These are phyloP conservation scores for Tuber aestivum DNA, from an alignment of 495 filamentous ascomycete species.

Conservation along the genomic window DNA sequence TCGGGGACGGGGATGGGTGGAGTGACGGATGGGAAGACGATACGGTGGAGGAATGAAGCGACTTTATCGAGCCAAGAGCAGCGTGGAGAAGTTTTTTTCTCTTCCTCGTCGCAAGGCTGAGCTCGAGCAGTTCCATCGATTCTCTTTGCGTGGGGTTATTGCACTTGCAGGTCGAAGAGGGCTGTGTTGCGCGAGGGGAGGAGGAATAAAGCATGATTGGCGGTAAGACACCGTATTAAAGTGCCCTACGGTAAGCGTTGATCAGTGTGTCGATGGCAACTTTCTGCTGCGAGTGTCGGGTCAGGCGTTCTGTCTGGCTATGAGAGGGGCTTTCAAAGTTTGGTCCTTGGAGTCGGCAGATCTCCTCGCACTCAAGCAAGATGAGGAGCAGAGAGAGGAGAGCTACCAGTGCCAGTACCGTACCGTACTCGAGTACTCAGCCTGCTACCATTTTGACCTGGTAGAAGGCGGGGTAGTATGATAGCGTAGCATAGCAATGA, in stretches of 20 bases:
- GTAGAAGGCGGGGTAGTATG: background rate
- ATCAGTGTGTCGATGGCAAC: background rate
- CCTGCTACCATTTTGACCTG: background rate
- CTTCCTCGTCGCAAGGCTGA: background rate
- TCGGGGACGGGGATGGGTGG: background rate
- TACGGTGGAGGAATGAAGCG: background rate
- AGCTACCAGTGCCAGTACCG: background rate
- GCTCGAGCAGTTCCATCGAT: background rate
- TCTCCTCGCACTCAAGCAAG: background rate
- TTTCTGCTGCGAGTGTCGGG: background rate
- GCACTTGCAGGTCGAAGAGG: background rate
- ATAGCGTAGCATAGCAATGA: background rate
- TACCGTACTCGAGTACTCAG: too few species aligned
- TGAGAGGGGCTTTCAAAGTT: background rate
- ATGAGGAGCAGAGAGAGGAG: background rate
- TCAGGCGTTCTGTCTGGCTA: background rate
- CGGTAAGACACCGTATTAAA: too few species aligned
- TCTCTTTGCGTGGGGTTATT: background rate
- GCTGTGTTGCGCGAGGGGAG: constrained; percentile 1
- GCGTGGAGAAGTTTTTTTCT: background rate
- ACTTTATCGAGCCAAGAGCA: background rate
- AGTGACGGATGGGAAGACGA: background rate
- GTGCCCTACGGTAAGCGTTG: too few species aligned
- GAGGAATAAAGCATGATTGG: constrained; percentile 1
- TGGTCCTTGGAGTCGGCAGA: background rate